Base-by-base conservation (phyloP, 1,139 yeast species). In the Protomyces inundatus region DNA sequence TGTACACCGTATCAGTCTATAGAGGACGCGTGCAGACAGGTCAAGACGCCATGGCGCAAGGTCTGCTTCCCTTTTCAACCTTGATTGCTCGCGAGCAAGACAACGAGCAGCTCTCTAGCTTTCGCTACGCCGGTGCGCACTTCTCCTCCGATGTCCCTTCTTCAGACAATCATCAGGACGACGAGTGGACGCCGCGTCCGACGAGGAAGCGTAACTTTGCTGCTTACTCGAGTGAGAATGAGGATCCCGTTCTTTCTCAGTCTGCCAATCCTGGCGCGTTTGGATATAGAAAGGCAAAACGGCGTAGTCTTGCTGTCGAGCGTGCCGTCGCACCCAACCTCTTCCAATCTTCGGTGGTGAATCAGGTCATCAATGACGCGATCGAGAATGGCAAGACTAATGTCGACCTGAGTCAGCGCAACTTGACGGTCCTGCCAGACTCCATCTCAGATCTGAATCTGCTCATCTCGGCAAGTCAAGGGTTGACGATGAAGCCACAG, bases 371-470 rank as follows among this genome's bases (percentile, higher is more conserved):
- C n/a, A 55, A 58, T 33, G 51, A 52, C 12, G 62, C 62, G 9
- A 51, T 58, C 9, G 62, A 58, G 48, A 55, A 58, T 40, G 53
- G 56, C n/a, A 39, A 34, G 14, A 51, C 62, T 3, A 37, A 55
- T 5, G 46, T 58, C 9, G 62, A 58, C 30, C 52, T 58, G 48
- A 52, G 56, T 34, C 46, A 48, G 30, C 53, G 53, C 42, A 58
- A 58, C 12, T 36, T 58, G 45, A 58, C 62, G 6, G 39, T 55
- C 30, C 36, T 58, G 3, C 62, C 62, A 16, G 62, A 58, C 39
- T 51, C 40, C 35, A 58, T 58, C 6, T 55, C 46, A 39, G 62
- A 58, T 35, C 53, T 58, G 30, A 45, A 48, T 23, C 56, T 51
- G 45, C 53, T 58, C 7, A 56, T 58, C 35, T 30, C 56, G 6